Percentiles rank a stretch among this genome's conserved stretches.
Conservation (phyloP, 176 grass and related monocot species). For the Elaeis guineensis region DNA sequence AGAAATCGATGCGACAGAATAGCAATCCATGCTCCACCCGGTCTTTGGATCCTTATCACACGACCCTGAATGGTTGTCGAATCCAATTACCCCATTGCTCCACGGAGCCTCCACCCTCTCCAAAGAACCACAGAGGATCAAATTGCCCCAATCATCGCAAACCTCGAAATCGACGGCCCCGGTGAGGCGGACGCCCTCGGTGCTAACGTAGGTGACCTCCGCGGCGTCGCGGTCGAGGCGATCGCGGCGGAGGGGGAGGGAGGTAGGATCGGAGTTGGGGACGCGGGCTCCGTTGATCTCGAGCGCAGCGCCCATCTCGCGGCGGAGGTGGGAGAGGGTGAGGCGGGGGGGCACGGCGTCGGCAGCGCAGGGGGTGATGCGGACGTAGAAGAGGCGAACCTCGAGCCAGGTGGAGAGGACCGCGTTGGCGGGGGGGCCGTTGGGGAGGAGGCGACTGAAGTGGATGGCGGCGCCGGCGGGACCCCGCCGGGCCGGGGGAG, state of each 20-base stretch:
- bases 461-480: no score
- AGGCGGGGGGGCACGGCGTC: slow-evolving; percentile 18
- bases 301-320: slow-evolving; percentile 15
- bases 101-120: slow-evolving; percentile 27
- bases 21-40: slow-evolving; percentile 73
- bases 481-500: no score
- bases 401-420: slow-evolving; percentile 30
- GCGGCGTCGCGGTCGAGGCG: slow-evolving; percentile 39
- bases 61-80: slow-evolving; percentile 5
- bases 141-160: slow-evolving; percentile 52
- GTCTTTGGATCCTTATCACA: slow-evolving; percentile 16
- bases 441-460: no score
- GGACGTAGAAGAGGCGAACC: slow-evolving; percentile 87
- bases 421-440: slow-evolving; percentile 8
- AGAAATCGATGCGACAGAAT: slow-evolving; percentile 25
- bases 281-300: slow-evolving; percentile 26
- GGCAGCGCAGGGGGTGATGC: slow-evolving; percentile 32
- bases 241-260: slow-evolving; percentile 56
- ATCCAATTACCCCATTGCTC: slow-evolving; percentile 24
- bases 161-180: slow-evolving; percentile 54
- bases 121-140: slow-evolving; percentile 53
- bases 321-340: slow-evolving; percentile 44
- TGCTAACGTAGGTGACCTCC: slow-evolving; percentile 76
- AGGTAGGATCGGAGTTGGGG: neutral
- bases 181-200: slow-evolving; percentile 31